Evolutionary conservation across 78 protist species (phyloP).

Genomic region (Dictyostelium capitatum): DNA sequence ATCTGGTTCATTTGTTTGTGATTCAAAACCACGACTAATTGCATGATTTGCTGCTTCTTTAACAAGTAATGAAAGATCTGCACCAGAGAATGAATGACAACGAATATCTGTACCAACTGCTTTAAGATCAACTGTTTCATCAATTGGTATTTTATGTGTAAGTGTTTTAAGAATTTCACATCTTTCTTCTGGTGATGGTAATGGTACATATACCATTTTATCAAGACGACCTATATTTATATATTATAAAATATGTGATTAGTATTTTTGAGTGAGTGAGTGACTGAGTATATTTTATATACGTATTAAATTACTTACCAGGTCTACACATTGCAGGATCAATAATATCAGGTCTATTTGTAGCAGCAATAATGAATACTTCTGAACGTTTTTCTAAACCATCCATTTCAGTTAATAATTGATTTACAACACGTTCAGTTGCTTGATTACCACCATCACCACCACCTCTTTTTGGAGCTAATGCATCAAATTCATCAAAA

Average conservation of each 20-base stretch:
- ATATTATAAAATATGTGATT: no score
- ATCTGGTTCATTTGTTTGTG: background rate
- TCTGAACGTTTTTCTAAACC: conserved; percentile 93
- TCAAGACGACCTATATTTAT: conserved; percentile 99
- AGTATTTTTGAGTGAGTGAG: no score
- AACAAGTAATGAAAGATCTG: conserved; percentile 88
- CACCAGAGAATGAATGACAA: conserved; percentile 88
- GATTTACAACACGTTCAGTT: conserved; percentile 97
- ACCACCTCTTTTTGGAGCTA: conserved; percentile 94
- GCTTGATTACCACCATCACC: conserved; percentile 92
- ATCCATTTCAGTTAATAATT: conserved; percentile 98
- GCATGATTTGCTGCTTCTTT: conserved; percentile 88
- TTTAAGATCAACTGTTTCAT: conserved; percentile 24
- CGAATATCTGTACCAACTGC: conserved; percentile 60
- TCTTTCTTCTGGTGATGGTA: conserved; percentile 90
- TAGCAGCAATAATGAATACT: conserved; percentile 98
- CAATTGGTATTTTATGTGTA: conserved; percentile 48
- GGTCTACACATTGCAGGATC: conserved; percentile 98
- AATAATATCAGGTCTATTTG: conserved; percentile 98
- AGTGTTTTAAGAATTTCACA: conserved; percentile 65
- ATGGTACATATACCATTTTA: conserved; percentile 96
- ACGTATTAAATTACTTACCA: no score
- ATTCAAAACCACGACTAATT: conserved; percentile 10
- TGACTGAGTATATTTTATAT: no score
- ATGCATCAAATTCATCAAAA: conserved; percentile 99